Percentiles rank a stretch among this genome's conserved stretches.
These are phyloP conservation scores for Mortierella polycephala DNA, from an alignment of 371 early-diverging fungal species.

Conservation along the genomic window DNA sequence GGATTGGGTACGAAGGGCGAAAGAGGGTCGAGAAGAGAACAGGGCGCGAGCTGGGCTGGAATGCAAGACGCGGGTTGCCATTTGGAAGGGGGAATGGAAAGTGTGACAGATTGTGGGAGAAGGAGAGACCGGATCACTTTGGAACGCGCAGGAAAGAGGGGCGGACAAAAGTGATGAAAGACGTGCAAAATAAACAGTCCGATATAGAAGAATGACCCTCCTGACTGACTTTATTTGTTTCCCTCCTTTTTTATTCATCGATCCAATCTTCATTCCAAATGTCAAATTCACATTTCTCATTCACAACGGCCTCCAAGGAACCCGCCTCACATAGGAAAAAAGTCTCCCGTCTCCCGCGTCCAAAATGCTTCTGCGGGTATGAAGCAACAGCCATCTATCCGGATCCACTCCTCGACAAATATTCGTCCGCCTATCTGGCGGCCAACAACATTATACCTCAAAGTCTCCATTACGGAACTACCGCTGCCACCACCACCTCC, in stretches of 20 bases:
- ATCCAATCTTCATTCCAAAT: too few species aligned
- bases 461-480: not conserved
- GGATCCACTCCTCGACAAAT: not conserved
- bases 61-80: not conserved
- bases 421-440: not conserved
- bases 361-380: constrained; percentile 21
- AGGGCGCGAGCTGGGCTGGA: not conserved
- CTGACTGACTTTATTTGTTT: too few species aligned
- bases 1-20: not conserved
- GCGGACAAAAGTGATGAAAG: too few species aligned
- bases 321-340: not conserved
- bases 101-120: too few species aligned
- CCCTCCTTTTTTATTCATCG: too few species aligned
- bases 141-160: too few species aligned
- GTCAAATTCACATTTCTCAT: too few species aligned
- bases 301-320: not conserved
- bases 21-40: not conserved
- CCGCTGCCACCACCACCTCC: not conserved
- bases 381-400: constrained; percentile 11
- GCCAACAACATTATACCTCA: too few species aligned
- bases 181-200: too few species aligned
- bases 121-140: too few species aligned
- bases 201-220: too few species aligned
- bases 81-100: not conserved
- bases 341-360: not conserved